Conservation (phyloP, 371 early-diverging fungal genomes). For the Syncephalastrum contaminatum region DNA sequence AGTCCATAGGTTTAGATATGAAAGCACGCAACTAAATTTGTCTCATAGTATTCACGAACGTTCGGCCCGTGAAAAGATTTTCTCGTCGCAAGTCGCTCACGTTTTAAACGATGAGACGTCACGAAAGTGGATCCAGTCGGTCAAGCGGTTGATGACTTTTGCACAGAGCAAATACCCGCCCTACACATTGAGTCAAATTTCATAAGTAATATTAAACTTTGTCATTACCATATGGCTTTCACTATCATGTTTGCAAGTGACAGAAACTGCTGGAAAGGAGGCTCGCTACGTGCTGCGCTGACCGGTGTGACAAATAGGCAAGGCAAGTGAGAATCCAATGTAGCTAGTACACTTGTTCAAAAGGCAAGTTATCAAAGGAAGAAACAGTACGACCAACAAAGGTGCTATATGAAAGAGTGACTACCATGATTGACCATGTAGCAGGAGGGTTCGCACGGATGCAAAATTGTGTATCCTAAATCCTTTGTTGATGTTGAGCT, state of each 20-base stretch:
- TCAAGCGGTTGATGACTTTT: conserved; percentile 96
- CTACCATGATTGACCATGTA: too few relatives aligned
- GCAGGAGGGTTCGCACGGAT: neutral
- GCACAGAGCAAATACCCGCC: conserved; percentile 92
- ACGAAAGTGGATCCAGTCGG: conserved; percentile 98
- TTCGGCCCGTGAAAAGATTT: conserved; percentile 95
- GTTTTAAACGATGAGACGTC: conserved; percentile 97
- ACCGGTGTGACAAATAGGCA: too few relatives aligned
- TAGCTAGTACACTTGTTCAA: too few relatives aligned
- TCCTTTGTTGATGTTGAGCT: too few relatives aligned
- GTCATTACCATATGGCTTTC: neutral
- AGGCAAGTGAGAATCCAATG: too few relatives aligned
- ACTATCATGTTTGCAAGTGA: neutral
- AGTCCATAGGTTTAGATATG: conserved; percentile 8
- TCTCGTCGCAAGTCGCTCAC: conserved; percentile 92
- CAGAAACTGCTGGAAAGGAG: too few relatives aligned
- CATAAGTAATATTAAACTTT: conserved; percentile 21
- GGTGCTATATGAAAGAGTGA: too few relatives aligned
- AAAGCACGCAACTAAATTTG: neutral
- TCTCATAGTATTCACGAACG: conserved; percentile 92
- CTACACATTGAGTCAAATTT: conserved; percentile 62
- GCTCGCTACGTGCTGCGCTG: too few relatives aligned
- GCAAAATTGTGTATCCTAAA: neutral
- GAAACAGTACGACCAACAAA: too few relatives aligned
- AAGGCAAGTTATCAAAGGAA: too few relatives aligned